These are phyloP conservation scores for Hyaloperonospora brassicae DNA, from an alignment of 352 stramenopile genomes.

Conservation along the genomic window DNA sequence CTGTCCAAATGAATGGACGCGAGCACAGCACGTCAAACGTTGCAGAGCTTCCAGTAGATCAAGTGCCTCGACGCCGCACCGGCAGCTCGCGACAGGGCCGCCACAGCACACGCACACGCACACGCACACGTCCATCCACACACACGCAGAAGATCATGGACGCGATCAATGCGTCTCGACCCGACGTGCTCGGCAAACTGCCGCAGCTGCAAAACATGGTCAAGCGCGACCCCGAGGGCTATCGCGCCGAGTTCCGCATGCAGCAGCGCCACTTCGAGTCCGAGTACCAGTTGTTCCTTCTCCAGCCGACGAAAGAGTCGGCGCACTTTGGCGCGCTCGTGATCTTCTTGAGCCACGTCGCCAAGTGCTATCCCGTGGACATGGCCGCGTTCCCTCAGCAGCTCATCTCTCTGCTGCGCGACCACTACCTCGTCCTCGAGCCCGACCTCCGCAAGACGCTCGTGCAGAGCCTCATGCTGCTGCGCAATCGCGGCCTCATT, in stretches of 20 bases:
- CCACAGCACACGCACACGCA: too few relatives aligned
- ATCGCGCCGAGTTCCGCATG: conserved; percentile 96
- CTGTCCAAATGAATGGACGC: too few relatives aligned
- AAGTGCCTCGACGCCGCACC: too few relatives aligned
- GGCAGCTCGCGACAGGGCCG: too few relatives aligned
- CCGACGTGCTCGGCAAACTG: conserved; percentile 87
- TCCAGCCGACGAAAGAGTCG: conserved; percentile 88
- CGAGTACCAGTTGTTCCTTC: conserved; percentile 92
- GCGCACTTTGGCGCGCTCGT: conserved; percentile 93
- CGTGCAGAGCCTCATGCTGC: conserved; percentile 92
- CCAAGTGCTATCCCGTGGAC: conserved; percentile 84
- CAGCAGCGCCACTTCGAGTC: conserved; percentile 94
- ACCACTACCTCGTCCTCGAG: conserved; percentile 86
- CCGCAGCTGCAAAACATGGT: conserved; percentile 98
- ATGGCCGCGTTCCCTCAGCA: conserved; percentile 84
- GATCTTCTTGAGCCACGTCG: conserved; percentile 93
- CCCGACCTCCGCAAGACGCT: conserved; percentile 90
- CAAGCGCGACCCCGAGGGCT: conserved; percentile 94
- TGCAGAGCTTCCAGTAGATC: too few relatives aligned
- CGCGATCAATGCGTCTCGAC: conserved; percentile 65
- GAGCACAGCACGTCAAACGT: too few relatives aligned
- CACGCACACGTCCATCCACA: too few relatives aligned
- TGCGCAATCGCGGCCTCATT: conserved; percentile 92
- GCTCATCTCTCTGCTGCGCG: conserved; percentile 89
- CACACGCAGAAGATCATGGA: conserved; percentile 23